phyloP scores from a whole-genome alignment of 2,329 filamentous ascomycete genomes.

The Leptographium radiaticola region DNA sequence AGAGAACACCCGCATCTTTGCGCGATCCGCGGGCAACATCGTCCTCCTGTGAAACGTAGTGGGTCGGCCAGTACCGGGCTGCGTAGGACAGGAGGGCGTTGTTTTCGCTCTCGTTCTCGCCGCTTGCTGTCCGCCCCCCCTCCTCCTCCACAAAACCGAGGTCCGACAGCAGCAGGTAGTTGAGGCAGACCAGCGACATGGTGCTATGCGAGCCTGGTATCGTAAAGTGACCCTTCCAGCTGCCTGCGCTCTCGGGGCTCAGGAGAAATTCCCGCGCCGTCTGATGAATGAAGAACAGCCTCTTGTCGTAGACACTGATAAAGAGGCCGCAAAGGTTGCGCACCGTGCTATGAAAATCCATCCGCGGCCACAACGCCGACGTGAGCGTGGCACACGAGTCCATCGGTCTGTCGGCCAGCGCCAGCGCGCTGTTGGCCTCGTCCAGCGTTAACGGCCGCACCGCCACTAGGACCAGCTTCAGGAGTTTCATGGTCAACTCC shows the following conservation, averaged over 20 bases:
- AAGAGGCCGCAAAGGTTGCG: conserved; percentile 14
- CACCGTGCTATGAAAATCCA: conserved; percentile 6
- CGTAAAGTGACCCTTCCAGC: conserved; percentile 7
- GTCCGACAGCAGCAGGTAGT: conserved; percentile 6
- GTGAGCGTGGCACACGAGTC: not conserved
- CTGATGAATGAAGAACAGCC: conserved; percentile 14
- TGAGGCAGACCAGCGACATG: conserved; percentile 9
- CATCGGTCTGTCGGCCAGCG: not conserved
- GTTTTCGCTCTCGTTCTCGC: too few relatives aligned
- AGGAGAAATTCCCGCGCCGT: conserved; percentile 14
- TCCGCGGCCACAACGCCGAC: not conserved
- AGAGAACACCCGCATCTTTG: too few relatives aligned
- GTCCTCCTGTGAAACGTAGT: too few relatives aligned
- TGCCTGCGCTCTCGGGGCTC: conserved; percentile 4
- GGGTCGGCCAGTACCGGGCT: too few relatives aligned
- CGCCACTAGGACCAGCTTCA: conserved; percentile 10
- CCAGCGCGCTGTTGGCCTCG: conserved; percentile 11
- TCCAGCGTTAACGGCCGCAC: conserved; percentile 8
- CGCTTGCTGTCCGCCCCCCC: too few relatives aligned
- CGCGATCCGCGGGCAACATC: too few relatives aligned
- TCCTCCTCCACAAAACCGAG: too few relatives aligned
- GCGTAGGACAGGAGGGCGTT: too few relatives aligned
- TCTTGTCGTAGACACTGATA: conserved; percentile 12
- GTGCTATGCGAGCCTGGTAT: conserved; percentile 6
- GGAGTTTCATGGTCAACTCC: conserved; percentile 1